These are phyloP conservation scores for Didymella segeticola DNA, from an alignment of 2,329 filamentous ascomycete species.

Conservation along the genomic window DNA sequence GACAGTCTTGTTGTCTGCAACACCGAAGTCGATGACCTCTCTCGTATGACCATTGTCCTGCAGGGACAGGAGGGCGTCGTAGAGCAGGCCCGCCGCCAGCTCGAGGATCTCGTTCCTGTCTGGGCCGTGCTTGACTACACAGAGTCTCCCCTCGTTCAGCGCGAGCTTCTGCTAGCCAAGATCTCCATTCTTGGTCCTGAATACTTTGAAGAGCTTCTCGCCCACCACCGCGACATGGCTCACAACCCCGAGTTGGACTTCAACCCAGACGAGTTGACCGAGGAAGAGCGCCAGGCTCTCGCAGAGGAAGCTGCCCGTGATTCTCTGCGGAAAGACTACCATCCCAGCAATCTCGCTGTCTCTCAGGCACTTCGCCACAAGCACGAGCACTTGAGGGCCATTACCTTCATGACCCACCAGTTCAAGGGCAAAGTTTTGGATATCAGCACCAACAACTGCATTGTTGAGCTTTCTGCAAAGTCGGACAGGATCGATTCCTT, in stretches of 20 bases:
- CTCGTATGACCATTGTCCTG: conserved; percentile 98
- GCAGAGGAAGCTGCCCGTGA: conserved; percentile 49
- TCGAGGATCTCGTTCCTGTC: conserved; percentile 96
- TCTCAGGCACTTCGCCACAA: conserved; percentile 94
- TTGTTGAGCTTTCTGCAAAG: conserved; percentile 96
- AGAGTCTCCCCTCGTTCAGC: conserved; percentile 87
- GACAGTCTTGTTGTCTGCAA: conserved; percentile 97
- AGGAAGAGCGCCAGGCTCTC: conserved; percentile 40
- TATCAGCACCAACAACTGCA: conserved; percentile 98
- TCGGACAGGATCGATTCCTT: conserved; percentile 94
- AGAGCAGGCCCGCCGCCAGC: conserved; percentile 92
- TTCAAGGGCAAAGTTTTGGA: conserved; percentile 97
- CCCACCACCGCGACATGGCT: conserved; percentile 92
- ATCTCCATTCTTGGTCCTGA: conserved; percentile 96
- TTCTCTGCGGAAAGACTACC: conserved; percentile 71
- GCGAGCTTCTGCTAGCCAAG: conserved; percentile 93
- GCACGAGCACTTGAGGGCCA: conserved; percentile 94
- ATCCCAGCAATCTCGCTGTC: conserved; percentile 83
- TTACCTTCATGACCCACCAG: conserved; percentile 96
- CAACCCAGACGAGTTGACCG: conserved; percentile 35
- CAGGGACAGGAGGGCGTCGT: conserved; percentile 96
- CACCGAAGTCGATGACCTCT: conserved; percentile 95
- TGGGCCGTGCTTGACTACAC: conserved; percentile 99
- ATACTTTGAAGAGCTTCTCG: conserved; percentile 96
- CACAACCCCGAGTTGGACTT: conserved; percentile 49